phyloP scores from a whole-genome alignment of 768 basidiomycete species.

The Brasilioporus rufonigricans region DNA sequence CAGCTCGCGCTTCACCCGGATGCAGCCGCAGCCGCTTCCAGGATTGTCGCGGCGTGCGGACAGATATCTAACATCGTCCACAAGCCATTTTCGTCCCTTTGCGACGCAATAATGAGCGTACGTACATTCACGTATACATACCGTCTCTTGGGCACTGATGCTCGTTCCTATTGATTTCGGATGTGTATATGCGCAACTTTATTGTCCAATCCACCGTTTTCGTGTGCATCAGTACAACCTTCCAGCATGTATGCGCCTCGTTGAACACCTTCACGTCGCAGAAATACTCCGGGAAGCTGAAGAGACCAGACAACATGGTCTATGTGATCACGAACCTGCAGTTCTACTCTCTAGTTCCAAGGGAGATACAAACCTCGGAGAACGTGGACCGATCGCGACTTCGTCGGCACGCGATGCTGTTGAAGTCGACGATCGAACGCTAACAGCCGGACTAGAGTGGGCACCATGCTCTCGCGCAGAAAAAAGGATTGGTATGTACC shows the following conservation, averaged over 20 bases:
- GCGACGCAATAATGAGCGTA: constrained; percentile 71
- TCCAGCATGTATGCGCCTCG: constrained; percentile 68
- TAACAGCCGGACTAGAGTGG: neutral
- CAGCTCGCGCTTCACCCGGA: constrained; percentile 56
- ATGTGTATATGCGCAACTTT: constrained; percentile 14
- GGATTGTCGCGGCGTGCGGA: constrained; percentile 66
- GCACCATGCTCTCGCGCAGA: neutral
- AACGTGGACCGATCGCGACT: too few species aligned
- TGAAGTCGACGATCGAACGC: neutral
- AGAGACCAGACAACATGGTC: constrained; percentile 36
- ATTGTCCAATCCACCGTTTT: neutral
- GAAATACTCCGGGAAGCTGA: constrained; percentile 72
- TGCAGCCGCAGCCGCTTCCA: constrained; percentile 57
- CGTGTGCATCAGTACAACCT: constrained; percentile 56
- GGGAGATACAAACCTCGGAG: neutral
- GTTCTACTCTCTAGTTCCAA: neutral
- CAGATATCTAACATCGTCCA: constrained; percentile 67
- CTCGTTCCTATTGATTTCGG: neutral
- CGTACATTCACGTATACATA: constrained; percentile 24
- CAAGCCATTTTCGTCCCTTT: constrained; percentile 65
- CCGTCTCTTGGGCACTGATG: constrained; percentile 1
- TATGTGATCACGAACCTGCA: constrained; percentile 25
- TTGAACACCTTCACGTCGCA: constrained; percentile 68
- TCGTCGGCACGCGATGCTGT: neutral
- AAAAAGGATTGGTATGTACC: constrained; percentile 6